Conservation (phyloP, 192 early-diverging fungal species). For the Coemansia sp. region DNA sequence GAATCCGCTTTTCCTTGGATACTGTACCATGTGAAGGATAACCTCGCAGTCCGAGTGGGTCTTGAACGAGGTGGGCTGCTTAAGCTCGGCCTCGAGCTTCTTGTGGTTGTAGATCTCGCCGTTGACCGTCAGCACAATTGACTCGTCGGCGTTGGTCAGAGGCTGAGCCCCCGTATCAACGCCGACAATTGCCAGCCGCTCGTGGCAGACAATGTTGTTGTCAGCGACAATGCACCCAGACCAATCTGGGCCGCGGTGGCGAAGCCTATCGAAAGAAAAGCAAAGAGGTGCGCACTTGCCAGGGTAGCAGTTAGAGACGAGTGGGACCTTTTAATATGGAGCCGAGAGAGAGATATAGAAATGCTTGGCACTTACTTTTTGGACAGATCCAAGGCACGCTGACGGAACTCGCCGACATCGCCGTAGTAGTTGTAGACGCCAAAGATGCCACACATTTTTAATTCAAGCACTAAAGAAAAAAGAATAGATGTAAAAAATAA, state of each 20-base stretch:
- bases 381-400: conserved; percentile 80
- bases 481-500: not conserved
- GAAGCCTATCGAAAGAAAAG: conserved; percentile 53
- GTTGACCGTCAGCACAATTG: conserved; percentile 88
- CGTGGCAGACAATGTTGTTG: conserved; percentile 92
- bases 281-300: not conserved
- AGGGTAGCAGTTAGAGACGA: not conserved
- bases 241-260: conserved; percentile 99
- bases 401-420: conserved; percentile 72
- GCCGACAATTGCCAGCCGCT: conserved; percentile 98
- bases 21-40: conserved; percentile 73
- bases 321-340: not conserved
- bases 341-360: not conserved
- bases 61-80: conserved; percentile 75
- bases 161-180: conserved; percentile 96
- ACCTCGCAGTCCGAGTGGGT: conserved; percentile 98
- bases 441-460: conserved; percentile 96
- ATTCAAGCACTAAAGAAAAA: not conserved
- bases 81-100: conserved; percentile 71
- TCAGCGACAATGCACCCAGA: conserved; percentile 78
- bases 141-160: conserved; percentile 86
- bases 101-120: conserved; percentile 99
- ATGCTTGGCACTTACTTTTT: conserved; percentile 43
- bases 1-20: not conserved
- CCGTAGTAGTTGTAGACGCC: conserved; percentile 86